Evolutionary conservation across 371 early-diverging fungal genomes (phyloP), one percentile per base, ranked within the genome.

Genomic region (Mortierella sp.): DNA sequence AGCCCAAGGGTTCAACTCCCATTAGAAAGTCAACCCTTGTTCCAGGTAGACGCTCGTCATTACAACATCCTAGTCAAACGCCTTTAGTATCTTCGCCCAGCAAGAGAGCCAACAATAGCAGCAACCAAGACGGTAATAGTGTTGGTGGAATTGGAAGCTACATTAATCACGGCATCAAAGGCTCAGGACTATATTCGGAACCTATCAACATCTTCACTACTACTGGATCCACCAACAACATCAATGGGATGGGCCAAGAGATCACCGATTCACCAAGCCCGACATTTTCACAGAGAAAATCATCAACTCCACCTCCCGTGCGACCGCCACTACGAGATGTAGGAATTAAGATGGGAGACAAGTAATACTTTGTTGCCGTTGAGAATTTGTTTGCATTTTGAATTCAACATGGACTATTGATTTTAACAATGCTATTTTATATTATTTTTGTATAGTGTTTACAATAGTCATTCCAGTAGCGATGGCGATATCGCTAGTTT

Each of bases 31-130:
- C 76, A 9, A 76, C 64, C 0, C 45, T 76, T 6, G 76, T 70
- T 9, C 78, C 78, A 3, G 78, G 78, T 34, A 60, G 78, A 43
- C 59, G 73, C 2, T 78, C 78, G 1, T 78, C 76, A 0, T 32
- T 76, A 26, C 8, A 60, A 34, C 71, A 70, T 26, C 29, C 72
- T 47, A 68, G 76, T 0, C 75, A 75, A 28, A 9, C 23, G 10
- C 53, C 28, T 26, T 3, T 28, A 10, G 28, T 53, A 23, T 31
- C 31, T 59, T 22, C 71, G 0, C 53, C 53, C 23, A 28, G 23
- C 53, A 53, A 12, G 28, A 28, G 53, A 28, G 53, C 10, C 28
- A 53, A 53, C 53, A 53, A 23, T 15, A 53, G 53, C 53, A 10
- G 9, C 13, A 13, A 40, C 40, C 13, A 40, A 9, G 9, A 40